Evolutionary conservation across 805 yeast genomes (phyloP).

Genomic region (Spathaspora sp.): DNA sequence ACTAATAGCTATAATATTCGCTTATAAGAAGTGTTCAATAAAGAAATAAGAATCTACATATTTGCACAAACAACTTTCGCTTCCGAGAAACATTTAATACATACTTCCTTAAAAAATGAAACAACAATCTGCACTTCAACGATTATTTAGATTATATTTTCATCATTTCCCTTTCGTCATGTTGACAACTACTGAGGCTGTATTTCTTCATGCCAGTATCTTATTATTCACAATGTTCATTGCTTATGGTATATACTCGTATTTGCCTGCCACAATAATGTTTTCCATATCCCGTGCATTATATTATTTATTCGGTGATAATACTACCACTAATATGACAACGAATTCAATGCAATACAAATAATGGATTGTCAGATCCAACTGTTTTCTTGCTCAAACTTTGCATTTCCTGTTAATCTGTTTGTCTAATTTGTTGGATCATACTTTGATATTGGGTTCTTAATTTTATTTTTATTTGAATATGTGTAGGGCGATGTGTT

Average conservation of each 20-base stretch:
- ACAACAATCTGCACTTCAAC: not conserved
- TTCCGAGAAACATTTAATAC: too few relatives aligned
- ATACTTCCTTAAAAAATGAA: not conserved
- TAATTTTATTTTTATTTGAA: not conserved
- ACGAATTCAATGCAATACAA: not conserved
- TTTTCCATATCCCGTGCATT: constrained; percentile 27
- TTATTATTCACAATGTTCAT: constrained; percentile 18
- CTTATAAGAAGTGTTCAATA: not conserved
- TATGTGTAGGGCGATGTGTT: not conserved
- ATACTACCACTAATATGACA: constrained; percentile 2
- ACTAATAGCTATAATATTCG: not conserved
- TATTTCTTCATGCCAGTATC: constrained; percentile 6
- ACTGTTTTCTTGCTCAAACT: not conserved
- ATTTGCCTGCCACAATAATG: constrained; percentile 23
- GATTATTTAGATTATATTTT: constrained; percentile 29
- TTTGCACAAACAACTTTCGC: not conserved
- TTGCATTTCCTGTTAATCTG: not conserved
- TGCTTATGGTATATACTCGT: constrained; percentile 24
- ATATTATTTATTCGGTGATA: constrained; percentile 34
- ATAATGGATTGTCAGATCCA: not conserved
- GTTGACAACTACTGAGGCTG: constrained; percentile 42
- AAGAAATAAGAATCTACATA: not conserved
- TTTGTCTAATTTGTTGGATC: not conserved
- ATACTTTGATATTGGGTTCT: not conserved
- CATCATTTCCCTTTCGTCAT: constrained; percentile 46